Percentiles rank a stretch among this genome's conserved stretches.
Conservation (phyloP, 1,284 basidiomycete species). For the Paramarasmius palmivorus region DNA sequence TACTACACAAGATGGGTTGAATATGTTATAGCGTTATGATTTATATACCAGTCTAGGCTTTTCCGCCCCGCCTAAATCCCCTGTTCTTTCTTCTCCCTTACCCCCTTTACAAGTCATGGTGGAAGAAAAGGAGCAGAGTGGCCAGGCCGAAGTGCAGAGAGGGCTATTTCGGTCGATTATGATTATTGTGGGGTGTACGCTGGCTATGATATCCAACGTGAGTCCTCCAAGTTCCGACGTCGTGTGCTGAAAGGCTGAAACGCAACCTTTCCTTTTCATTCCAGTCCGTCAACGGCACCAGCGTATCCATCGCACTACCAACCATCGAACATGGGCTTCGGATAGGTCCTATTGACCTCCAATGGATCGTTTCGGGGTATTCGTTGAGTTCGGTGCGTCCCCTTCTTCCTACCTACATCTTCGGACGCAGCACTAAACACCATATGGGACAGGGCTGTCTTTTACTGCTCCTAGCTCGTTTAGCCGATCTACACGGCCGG, state of each 20-base stretch:
- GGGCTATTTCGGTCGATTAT: slow-evolving; percentile 28
- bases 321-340: slow-evolving; percentile 54
- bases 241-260: background rate
- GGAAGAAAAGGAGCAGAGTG: too few species aligned
- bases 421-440: too few species aligned
- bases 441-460: slow-evolving; percentile 82
- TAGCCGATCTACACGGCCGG: slow-evolving; percentile 74
- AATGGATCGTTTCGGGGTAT: slow-evolving; percentile 64
- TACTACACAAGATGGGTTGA: too few species aligned
- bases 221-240: slow-evolving; percentile 21
- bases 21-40: too few species aligned
- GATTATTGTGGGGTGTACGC: slow-evolving; percentile 50
- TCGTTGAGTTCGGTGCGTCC: slow-evolving; percentile 48
- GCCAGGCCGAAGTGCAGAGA: background rate
- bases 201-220: slow-evolving; percentile 57
- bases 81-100: too few species aligned
- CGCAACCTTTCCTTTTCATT: background rate
- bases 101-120: too few species aligned
- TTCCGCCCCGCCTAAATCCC: too few species aligned
- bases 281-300: slow-evolving; percentile 44
- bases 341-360: slow-evolving; percentile 50
- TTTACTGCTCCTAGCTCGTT: slow-evolving; percentile 65
- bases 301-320: slow-evolving; percentile 61
- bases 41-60: too few species aligned
- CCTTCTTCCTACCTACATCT: too few species aligned